Base-by-base conservation (phyloP, 2,329 filamentous ascomycete genomes). In the Xylariaceae sp. region DNA sequence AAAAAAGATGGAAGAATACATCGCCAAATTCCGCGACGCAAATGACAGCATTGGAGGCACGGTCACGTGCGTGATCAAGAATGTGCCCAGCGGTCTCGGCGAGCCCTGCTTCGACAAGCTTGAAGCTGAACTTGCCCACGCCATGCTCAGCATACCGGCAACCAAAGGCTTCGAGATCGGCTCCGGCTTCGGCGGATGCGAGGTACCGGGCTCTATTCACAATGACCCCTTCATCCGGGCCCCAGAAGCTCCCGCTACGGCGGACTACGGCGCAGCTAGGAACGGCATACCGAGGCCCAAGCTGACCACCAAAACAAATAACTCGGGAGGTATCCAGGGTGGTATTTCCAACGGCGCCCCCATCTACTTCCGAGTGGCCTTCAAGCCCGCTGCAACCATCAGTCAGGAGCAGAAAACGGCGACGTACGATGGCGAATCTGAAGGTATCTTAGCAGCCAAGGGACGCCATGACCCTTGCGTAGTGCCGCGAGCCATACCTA, bases 101-200 rank as follows among this genome's bases (percentile, higher is more conserved):
- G 92, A 97, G 72, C 92, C 90, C 1, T 85, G 80, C 64, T 97
- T 98, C 63, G 87, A 94, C 65, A 97, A 97, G 71, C 74, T 97
- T 31, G 89, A 98, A 70, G 92, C 92, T 6, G 78, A 77, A 60
- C 79, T 98, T 32, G 89, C 80, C 17, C 90, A 97, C 59, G 92
- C 86, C 34, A 97, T 98, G 86, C 76, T 97, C 48, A 88, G 81
- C 60, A 95, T 97, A 54, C 92, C 92, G 4, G 88, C 92, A 3
- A 90, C 85, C 26, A 98, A 97, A 69, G 90, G 85, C 38, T 97
- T 97, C 59, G 90, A 97, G 61, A 83, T 97, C 50, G 92, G 92
- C 38, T 94, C 86, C 37, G 92, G 92, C 9, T 97, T 97, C 62
- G 81, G 74, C 35, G 90, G 92, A 42, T 85, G 84, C 56, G 84